Percentiles rank a stretch among this genome's conserved stretches.
Conservation (phyloP, 2,329 filamentous ascomycete species). For the Hymenoscyphus fraxineus region DNA sequence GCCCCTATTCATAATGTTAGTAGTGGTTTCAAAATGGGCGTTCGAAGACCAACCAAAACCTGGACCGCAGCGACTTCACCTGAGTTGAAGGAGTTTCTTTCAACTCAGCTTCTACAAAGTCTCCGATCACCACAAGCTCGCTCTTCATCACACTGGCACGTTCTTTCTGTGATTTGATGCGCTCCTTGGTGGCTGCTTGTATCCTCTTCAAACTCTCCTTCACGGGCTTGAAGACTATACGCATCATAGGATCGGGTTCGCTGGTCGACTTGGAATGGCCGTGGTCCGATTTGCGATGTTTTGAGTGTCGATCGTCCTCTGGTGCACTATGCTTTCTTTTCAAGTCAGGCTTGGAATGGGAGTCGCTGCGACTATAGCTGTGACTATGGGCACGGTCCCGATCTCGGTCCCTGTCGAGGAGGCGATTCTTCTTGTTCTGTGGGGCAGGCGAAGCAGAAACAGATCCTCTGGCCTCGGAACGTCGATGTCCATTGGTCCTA, state of each 20-base stretch:
- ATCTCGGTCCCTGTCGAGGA: constrained; percentile 44
- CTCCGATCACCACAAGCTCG: constrained; percentile 59
- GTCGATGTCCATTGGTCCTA: constrained; percentile 55
- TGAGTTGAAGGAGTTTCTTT: constrained; percentile 23
- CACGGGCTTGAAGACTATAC: constrained; percentile 52
- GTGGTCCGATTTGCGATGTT: constrained; percentile 49
- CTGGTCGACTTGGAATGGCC: constrained; percentile 17
- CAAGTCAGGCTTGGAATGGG: constrained; percentile 39
- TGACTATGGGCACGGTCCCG: constrained; percentile 45
- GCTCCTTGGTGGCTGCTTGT: constrained; percentile 57
- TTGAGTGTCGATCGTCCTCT: constrained; percentile 47
- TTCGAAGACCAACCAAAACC: constrained; percentile 32
- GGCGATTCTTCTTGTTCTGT: constrained; percentile 42
- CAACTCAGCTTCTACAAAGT: constrained; percentile 50
- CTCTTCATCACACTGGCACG: constrained; percentile 59
- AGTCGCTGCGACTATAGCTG: constrained; percentile 41
- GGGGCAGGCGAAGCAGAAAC: constrained; percentile 71
- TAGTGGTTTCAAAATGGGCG: not conserved
- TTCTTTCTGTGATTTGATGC: constrained; percentile 58
- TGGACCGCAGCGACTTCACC: constrained; percentile 26
- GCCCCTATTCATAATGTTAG: constrained; percentile 29
- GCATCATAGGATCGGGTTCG: constrained; percentile 37
- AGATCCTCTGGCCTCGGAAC: constrained; percentile 53
- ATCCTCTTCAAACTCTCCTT: constrained; percentile 57
- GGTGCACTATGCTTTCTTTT: constrained; percentile 60